Evolutionary conservation across 2,329 filamentous ascomycete genomes (phyloP).

Genomic region (Colletotrichum sp.): DNA sequence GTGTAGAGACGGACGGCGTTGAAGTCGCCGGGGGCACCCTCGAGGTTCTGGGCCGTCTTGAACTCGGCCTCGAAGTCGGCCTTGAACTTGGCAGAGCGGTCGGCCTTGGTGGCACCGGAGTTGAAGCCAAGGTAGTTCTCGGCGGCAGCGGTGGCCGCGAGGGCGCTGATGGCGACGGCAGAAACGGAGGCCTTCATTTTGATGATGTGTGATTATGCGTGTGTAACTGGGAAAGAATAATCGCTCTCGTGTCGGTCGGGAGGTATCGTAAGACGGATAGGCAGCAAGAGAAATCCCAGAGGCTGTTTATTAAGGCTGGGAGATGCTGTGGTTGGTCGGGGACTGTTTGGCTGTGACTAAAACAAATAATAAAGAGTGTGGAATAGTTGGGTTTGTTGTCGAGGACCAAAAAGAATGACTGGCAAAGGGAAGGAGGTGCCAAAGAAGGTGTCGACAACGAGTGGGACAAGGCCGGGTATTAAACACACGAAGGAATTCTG

Average conservation of each 20-base stretch:
- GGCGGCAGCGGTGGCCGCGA: slow-evolving; percentile 44
- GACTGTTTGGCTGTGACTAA: slow-evolving; percentile 10
- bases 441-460: neutral
- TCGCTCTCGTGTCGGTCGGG: neutral
- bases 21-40: slow-evolving; percentile 57
- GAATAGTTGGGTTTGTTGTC: slow-evolving; percentile 1
- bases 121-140: slow-evolving; percentile 61
- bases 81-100: slow-evolving; percentile 58
- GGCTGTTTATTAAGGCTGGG: neutral
- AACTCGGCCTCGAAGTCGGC: slow-evolving; percentile 54
- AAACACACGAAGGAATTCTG: slow-evolving; percentile 1
- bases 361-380: slow-evolving; percentile 6
- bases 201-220: neutral
- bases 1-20: slow-evolving; percentile 70
- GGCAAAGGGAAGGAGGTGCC: neutral
- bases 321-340: neutral
- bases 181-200: slow-evolving; percentile 44
- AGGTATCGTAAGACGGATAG: neutral
- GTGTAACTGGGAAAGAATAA: neutral
- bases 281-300: neutral
- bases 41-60: slow-evolving; percentile 43
- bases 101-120: slow-evolving; percentile 51
- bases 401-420: slow-evolving; percentile 20
- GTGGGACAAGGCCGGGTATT: slow-evolving; percentile 18
- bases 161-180: slow-evolving; percentile 38